These are phyloP conservation scores for Neonectria hederae DNA, from an alignment of 2,329 filamentous ascomycete species.

Conservation along the genomic window DNA sequence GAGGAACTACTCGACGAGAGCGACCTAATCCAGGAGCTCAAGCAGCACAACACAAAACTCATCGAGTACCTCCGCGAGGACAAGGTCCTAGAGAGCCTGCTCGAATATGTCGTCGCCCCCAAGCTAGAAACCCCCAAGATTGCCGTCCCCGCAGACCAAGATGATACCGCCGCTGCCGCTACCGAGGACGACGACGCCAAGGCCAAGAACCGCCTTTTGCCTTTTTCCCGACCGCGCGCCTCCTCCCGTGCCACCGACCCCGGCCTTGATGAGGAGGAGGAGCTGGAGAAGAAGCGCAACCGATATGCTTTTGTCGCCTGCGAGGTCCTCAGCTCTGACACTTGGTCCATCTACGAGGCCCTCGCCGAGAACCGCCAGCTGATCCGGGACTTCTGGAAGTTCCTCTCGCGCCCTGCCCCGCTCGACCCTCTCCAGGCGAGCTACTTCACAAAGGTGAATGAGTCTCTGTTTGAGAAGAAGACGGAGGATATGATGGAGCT, in stretches of 20 bases:
- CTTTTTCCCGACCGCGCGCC: conserved; percentile 63
- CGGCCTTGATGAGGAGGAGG: conserved; percentile 69
- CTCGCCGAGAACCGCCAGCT: conserved; percentile 84
- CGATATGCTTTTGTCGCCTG: conserved; percentile 94
- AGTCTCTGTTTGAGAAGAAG: conserved; percentile 97
- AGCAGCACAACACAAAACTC: conserved; percentile 97
- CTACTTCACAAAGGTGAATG: conserved; percentile 99
- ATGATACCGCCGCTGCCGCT: conserved; percentile 60
- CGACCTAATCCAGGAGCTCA: conserved; percentile 96
- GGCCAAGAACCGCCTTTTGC: conserved; percentile 53
- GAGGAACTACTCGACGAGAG: conserved; percentile 97
- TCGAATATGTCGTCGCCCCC: conserved; percentile 91
- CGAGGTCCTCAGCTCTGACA: conserved; percentile 93
- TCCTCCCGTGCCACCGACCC: conserved; percentile 61
- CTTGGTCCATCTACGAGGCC: conserved; percentile 95
- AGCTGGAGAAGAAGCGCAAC: conserved; percentile 88
- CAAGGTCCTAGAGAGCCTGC: conserved; percentile 81
- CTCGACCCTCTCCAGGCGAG: conserved; percentile 93
- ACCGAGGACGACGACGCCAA: conserved; percentile 63
- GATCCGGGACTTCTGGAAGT: conserved; percentile 89
- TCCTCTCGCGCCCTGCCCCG: conserved; percentile 83
- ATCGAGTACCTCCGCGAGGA: conserved; percentile 95
- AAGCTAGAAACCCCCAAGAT: conserved; percentile 61
- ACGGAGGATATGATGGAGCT: conserved; percentile 96
- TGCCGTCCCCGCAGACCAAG: conserved; percentile 56